Conservation (phyloP, 805 yeast genomes). For the Millerozyma miso region DNA sequence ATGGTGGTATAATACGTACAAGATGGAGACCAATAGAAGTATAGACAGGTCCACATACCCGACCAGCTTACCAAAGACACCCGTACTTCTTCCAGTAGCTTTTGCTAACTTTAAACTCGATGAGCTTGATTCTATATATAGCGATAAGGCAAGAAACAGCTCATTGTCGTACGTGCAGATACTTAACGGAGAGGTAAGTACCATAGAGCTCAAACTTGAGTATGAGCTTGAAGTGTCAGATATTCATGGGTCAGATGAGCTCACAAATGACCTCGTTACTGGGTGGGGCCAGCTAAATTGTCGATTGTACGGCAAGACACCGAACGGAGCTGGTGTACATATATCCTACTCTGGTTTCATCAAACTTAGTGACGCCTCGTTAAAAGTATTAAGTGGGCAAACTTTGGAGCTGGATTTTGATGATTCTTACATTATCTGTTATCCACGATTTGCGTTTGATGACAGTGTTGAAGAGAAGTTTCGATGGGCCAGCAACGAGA, state of each 20-base stretch:
- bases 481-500: slow-evolving; percentile 48
- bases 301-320: slow-evolving; percentile 43
- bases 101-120: slow-evolving; percentile 23
- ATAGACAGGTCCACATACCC: slow-evolving; percentile 4
- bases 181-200: slow-evolving; percentile 23
- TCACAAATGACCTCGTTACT: slow-evolving; percentile 29
- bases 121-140: slow-evolving; percentile 17
- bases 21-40: too few relatives aligned
- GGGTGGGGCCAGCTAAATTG: slow-evolving; percentile 42
- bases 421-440: slow-evolving; percentile 47
- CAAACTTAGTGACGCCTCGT: slow-evolving; percentile 27
- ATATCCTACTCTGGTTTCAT: slow-evolving; percentile 49
- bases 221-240: slow-evolving; percentile 25
- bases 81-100: slow-evolving; percentile 29
- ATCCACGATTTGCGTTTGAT: slow-evolving; percentile 43
- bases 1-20: too few relatives aligned
- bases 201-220: slow-evolving; percentile 28
- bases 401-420: slow-evolving; percentile 31
- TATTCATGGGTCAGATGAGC: slow-evolving; percentile 46
- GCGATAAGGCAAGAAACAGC: slow-evolving; percentile 13
- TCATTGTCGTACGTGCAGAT: slow-evolving; percentile 19
- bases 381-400: slow-evolving; percentile 30
- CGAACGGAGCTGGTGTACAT: slow-evolving; percentile 39
- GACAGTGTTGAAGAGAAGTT: slow-evolving; percentile 38
- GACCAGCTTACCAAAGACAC: slow-evolving; percentile 15